These are phyloP conservation scores for Sporothrix dimorphospora DNA, from an alignment of 2,329 filamentous ascomycete genomes.

Conservation along the genomic window DNA sequence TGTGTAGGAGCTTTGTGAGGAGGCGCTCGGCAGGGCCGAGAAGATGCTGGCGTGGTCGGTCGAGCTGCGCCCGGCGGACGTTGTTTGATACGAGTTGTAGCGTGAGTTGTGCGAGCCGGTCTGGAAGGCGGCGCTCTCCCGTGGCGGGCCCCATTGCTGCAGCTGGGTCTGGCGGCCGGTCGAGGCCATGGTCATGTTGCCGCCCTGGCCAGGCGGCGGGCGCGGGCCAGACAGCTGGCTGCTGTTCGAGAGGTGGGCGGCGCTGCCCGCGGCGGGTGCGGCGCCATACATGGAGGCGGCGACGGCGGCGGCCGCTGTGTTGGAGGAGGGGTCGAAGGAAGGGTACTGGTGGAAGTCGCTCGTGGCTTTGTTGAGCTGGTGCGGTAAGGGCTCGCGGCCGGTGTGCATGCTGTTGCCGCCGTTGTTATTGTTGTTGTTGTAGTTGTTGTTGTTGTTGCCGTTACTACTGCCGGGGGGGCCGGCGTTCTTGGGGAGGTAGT, in stretches of 20 bases:
- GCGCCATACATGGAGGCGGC: constrained; percentile 31
- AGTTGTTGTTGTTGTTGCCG: constrained; percentile 52
- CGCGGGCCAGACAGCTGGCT: constrained; percentile 66
- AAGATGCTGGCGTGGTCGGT: constrained; percentile 59
- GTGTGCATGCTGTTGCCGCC: constrained; percentile 63
- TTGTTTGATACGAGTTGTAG: constrained; percentile 66
- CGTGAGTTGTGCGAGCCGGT: constrained; percentile 58
- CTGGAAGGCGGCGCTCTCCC: constrained; percentile 58
- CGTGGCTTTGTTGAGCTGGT: constrained; percentile 78
- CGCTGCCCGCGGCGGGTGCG: constrained; percentile 47
- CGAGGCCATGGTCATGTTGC: constrained; percentile 71
- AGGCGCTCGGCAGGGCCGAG: constrained; percentile 58
- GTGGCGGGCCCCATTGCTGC: constrained; percentile 74
- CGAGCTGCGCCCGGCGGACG: constrained; percentile 61
- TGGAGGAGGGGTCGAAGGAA: constrained; percentile 61
- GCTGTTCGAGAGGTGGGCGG: constrained; percentile 58
- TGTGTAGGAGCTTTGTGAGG: constrained; percentile 59
- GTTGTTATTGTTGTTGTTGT: too few species aligned
- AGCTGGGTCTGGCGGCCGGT: constrained; percentile 73
- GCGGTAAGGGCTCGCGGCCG: constrained; percentile 74
- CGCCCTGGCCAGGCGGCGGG: constrained; percentile 56
- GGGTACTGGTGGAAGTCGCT: constrained; percentile 91
- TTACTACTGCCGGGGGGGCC: constrained; percentile 38
- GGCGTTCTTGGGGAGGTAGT: constrained; percentile 65
- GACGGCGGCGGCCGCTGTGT: constrained; percentile 38